These are phyloP conservation scores for Ceratobasidium sp. DNA, from an alignment of 1,284 basidiomycete species.

Conservation along the genomic window DNA sequence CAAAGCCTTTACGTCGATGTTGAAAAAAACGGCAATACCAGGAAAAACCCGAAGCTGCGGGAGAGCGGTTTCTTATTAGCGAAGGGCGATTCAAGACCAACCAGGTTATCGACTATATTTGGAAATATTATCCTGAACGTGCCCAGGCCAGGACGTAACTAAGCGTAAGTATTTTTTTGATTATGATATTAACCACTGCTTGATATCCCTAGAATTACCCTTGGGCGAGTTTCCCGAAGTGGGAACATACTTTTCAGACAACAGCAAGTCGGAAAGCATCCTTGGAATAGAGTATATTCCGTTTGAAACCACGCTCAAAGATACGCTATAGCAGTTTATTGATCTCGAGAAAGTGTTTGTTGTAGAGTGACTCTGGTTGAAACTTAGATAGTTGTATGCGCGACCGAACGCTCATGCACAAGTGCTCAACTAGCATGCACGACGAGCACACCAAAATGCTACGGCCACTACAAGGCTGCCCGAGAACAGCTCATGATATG, in stretches of 20 bases:
- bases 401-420: no score
- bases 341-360: conserved; percentile 33
- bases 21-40: neutral
- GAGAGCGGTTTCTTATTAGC: conserved; percentile 37
- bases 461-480: no score
- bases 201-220: neutral
- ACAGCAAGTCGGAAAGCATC: conserved; percentile 35
- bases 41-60: conserved; percentile 31
- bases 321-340: conserved; percentile 35
- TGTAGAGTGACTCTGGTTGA: neutral
- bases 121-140: conserved; percentile 39
- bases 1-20: neutral
- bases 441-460: no score
- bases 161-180: conserved; percentile 27
- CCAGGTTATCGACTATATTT: conserved; percentile 33
- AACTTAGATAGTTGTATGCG: no score
- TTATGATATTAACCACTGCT: neutral
- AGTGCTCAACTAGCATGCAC: no score
- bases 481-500: no score
- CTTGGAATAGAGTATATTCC: conserved; percentile 38
- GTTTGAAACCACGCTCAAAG: conserved; percentile 36
- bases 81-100: conserved; percentile 36
- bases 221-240: conserved; percentile 19
- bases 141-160: conserved; percentile 29
- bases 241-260: conserved; percentile 34